Evolutionary conservation across 2,329 filamentous ascomycete genomes (phyloP), one percentile per base, ranked within the genome.

Genomic region (Aspergillus sp.): DNA sequence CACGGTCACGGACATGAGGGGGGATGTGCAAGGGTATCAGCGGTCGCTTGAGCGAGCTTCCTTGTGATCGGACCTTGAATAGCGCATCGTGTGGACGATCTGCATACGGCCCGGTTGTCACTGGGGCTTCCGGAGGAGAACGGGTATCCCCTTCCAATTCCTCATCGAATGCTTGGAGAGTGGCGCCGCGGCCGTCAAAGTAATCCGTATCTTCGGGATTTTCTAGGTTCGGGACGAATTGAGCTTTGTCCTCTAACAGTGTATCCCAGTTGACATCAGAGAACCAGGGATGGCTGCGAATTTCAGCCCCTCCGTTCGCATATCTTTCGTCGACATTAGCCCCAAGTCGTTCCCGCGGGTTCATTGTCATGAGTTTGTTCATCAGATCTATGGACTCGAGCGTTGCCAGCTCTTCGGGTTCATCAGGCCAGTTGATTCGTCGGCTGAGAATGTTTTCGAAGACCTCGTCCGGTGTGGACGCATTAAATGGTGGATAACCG

Each of bases 201-300:
- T 98, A 98, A 53, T 98, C 93, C 0, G 91, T 98, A 52, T 98
- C 89, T 57, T 98, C 91, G 0, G 86, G 88, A 46, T 98, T 89
- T 51, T 94, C 86, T 1, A 83, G 80, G 25, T 84, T 82, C 0
- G 91, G 91, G 8, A 98, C 82, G 55, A 98, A 98, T 37, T 94
- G 86, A 3, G 93, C 86, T 52, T 95, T 88, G 43, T 96, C 89
- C 51, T 96, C 81, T n/a, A 94, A 72, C 13, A 98, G 63, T 1
- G 80, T 85, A 15, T 86, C 81, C 91, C 91, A 98, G 49, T 85
- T 86, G 48, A 93, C 70, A 22, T 80, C 85, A 11, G 72, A 68
- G 51, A 98, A 95, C 86, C 89, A 98, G 1, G 80, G 68, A 49
- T 98, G 91, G 35, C 65, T 80, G 43, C 88, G 80, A 45, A 98